A percentile compares a stretch with the other conserved stretches of the same genome.
These are phyloP conservation scores for Scedosporium boydii DNA, from an alignment of 2,329 filamentous ascomycete genomes.

Conservation along the genomic window DNA sequence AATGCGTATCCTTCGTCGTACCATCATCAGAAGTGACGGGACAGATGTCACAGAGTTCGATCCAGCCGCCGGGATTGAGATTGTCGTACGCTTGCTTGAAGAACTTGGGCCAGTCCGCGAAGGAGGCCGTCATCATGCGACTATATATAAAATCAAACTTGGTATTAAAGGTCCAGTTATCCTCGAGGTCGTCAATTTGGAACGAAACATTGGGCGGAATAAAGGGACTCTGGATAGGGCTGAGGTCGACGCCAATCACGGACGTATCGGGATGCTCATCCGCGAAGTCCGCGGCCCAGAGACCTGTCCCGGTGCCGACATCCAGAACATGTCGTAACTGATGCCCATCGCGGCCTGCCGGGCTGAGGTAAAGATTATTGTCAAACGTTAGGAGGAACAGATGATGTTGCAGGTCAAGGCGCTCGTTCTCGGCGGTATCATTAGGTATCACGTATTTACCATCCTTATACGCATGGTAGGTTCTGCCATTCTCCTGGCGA, in stretches of 20 bases:
- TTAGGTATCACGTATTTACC: conserved; percentile 8
- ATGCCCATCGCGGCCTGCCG: conserved; percentile 10
- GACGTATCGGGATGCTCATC: not conserved
- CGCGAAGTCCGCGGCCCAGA: conserved; percentile 23
- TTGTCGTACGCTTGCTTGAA: conserved; percentile 20
- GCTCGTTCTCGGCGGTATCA: conserved; percentile 10
- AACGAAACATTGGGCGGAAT: conserved; percentile 41
- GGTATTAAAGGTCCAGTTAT: conserved; percentile 27
- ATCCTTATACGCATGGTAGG: conserved; percentile 18
- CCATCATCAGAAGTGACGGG: conserved; percentile 4
- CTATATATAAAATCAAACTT: conserved; percentile 31
- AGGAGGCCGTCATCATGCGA: conserved; percentile 20
- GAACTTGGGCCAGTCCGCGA: conserved; percentile 20
- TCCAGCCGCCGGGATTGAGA: conserved; percentile 32
- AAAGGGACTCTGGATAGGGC: conserved; percentile 28
- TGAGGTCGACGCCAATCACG: conserved; percentile 31
- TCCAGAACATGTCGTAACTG: conserved; percentile 15
- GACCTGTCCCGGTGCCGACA: conserved; percentile 22
- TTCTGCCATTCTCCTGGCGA: conserved; percentile 17
- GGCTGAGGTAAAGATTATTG: conserved; percentile 14
- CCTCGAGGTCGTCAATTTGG: conserved; percentile 32
- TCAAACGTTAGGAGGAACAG: conserved; percentile 16
- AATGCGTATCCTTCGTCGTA: too few relatives aligned
- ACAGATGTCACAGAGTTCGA: conserved; percentile 32
- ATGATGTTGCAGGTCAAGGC: conserved; percentile 19